phyloP scores from a whole-genome alignment of 2,329 filamentous ascomycete genomes.

The Fusarium humuli region DNA sequence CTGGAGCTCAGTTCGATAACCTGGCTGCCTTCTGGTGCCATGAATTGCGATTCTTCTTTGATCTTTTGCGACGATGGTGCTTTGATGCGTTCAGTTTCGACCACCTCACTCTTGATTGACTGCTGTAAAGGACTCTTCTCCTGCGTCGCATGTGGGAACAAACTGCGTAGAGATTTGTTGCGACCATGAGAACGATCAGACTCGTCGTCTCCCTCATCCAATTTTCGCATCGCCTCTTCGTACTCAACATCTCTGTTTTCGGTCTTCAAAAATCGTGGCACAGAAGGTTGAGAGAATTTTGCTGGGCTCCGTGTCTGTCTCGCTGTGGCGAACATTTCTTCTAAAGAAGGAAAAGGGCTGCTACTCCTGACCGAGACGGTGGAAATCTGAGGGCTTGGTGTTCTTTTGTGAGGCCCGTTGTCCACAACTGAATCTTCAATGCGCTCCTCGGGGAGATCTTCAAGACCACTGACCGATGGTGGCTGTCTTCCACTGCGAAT shows the following conservation, averaged over 20 bases:
- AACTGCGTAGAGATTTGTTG: slow-evolving; percentile 43
- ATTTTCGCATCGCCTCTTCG: slow-evolving; percentile 57
- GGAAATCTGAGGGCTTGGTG: slow-evolving; percentile 29
- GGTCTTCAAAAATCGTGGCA: slow-evolving; percentile 44
- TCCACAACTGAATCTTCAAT: slow-evolving; percentile 38
- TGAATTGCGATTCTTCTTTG: slow-evolving; percentile 40
- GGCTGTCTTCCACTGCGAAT: slow-evolving; percentile 63
- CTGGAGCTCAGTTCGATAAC: slow-evolving; percentile 50
- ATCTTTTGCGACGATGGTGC: slow-evolving; percentile 29
- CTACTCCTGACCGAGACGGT: slow-evolving; percentile 47
- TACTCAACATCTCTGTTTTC: slow-evolving; percentile 53
- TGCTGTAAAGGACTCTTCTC: slow-evolving; percentile 4
- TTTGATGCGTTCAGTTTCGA: slow-evolving; percentile 3
- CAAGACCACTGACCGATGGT: slow-evolving; percentile 55
- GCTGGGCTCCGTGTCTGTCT: slow-evolving; percentile 52
- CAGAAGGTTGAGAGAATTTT: slow-evolving; percentile 46
- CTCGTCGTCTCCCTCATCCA: slow-evolving; percentile 53
- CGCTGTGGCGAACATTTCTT: slow-evolving; percentile 58
- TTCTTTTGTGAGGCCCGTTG: slow-evolving; percentile 23
- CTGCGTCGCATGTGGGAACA: slow-evolving; percentile 53
- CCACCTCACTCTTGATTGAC: slow-evolving; percentile 14
- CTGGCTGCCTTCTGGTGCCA: slow-evolving; percentile 48
- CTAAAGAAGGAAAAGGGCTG: slow-evolving; percentile 51
- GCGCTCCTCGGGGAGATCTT: slow-evolving; percentile 45
- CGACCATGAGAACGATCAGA: slow-evolving; percentile 43